These are phyloP conservation scores for Diaporthe batatas DNA, from an alignment of 2,329 filamentous ascomycete species.

Conservation along the genomic window DNA sequence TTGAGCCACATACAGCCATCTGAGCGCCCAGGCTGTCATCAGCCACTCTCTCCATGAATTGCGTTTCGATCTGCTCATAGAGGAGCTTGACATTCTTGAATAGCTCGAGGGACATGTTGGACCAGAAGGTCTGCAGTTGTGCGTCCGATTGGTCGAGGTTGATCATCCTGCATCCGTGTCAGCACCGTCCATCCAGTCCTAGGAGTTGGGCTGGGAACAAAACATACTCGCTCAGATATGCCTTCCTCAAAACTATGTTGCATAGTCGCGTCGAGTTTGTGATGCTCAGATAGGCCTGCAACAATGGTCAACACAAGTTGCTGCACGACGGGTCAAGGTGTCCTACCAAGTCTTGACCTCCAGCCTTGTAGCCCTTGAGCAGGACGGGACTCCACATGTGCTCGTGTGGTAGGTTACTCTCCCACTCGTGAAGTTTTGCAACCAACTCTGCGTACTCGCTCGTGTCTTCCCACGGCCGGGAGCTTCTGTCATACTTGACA, in stretches of 20 bases:
- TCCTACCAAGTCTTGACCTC: slow-evolving; percentile 64
- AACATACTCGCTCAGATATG: slow-evolving; percentile 65
- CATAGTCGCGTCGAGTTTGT: slow-evolving; percentile 69
- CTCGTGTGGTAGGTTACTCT: slow-evolving; percentile 59
- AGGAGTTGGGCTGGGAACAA: not conserved
- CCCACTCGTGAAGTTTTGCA: slow-evolving; percentile 61
- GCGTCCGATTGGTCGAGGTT: slow-evolving; percentile 56
- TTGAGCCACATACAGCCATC: slow-evolving; percentile 58
- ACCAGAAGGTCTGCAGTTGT: slow-evolving; percentile 56
- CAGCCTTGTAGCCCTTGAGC: slow-evolving; percentile 60
- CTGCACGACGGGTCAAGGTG: not conserved
- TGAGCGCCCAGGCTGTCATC: slow-evolving; percentile 66
- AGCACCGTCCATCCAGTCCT: not conserved
- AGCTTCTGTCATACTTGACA: slow-evolving; percentile 58
- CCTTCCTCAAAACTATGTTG: slow-evolving; percentile 68
- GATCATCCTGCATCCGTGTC: slow-evolving; percentile 55
- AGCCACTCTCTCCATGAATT: slow-evolving; percentile 60
- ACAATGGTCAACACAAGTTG: not conserved
- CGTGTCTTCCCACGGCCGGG: slow-evolving; percentile 60
- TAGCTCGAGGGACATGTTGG: slow-evolving; percentile 59
- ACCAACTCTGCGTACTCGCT: slow-evolving; percentile 64
- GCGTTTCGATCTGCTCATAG: slow-evolving; percentile 64
- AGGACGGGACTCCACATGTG: slow-evolving; percentile 61
- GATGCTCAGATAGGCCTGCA: slow-evolving; percentile 66
- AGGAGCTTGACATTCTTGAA: slow-evolving; percentile 63